phyloP scores from a whole-genome alignment of 345 rosid species.

The Eucalyptus sideroxylon region DNA sequence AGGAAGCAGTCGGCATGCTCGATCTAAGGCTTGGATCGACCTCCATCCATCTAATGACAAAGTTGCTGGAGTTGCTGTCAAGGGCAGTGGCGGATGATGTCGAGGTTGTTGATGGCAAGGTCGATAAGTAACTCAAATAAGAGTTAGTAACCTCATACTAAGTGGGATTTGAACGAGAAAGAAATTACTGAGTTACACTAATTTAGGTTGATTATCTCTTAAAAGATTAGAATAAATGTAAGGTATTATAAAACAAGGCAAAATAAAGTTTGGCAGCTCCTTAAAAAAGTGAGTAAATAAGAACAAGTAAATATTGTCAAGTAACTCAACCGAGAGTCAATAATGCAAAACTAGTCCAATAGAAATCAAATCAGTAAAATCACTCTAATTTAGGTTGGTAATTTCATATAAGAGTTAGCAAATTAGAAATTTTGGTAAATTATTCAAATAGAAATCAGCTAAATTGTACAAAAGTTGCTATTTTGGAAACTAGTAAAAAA shows the following conservation, averaged over 20 bases:
- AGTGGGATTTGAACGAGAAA: neutral
- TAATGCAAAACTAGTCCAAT: neutral
- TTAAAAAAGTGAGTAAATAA: neutral
- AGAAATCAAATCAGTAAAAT: neutral
- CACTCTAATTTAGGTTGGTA: neutral
- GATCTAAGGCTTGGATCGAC: neutral
- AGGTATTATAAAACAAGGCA: neutral
- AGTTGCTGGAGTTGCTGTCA: slow-evolving; percentile 13
- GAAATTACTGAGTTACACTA: neutral
- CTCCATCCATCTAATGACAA: slow-evolving; percentile 17
- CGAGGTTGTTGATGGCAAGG: neutral
- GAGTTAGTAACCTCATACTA: neutral
- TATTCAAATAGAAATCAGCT: neutral
- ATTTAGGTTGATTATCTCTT: neutral
- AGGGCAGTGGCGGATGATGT: slow-evolving; percentile 8
- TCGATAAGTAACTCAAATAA: neutral
- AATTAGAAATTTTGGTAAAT: neutral
- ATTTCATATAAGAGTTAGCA: neutral
- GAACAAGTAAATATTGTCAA: neutral
- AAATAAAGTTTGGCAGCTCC: neutral
- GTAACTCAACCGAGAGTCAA: neutral
- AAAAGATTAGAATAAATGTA: neutral
- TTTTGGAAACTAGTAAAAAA: neutral
- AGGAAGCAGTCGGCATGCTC: slow-evolving; percentile 8
- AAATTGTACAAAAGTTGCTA: neutral